Conservation (phyloP, 805 yeast genomes). For the Hermanozyma aechmeae region DNA sequence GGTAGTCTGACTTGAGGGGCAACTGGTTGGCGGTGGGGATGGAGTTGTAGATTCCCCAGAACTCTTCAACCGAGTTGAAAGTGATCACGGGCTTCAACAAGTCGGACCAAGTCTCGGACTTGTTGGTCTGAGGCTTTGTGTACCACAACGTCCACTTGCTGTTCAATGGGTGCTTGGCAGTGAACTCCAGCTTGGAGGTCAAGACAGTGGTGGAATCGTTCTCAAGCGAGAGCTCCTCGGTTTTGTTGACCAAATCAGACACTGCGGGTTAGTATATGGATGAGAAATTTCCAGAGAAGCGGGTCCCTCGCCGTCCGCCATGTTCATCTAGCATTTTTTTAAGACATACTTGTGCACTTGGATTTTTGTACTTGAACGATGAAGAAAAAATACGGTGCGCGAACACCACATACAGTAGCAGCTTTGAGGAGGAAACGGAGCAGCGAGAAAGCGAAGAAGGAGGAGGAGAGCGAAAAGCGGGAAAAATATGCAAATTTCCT, state of each 20-base stretch:
- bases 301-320: no score
- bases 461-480: no score
- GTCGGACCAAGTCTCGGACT: slow-evolving; percentile 83
- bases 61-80: slow-evolving; percentile 92
- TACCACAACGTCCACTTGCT: slow-evolving; percentile 96
- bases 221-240: slow-evolving; percentile 35
- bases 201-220: slow-evolving; percentile 42
- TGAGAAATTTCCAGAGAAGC: no score
- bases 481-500: no score
- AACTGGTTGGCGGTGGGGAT: slow-evolving; percentile 87
- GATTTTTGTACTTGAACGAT: no score
- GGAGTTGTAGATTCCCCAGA: slow-evolving; percentile 96
- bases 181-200: slow-evolving; percentile 53
- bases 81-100: slow-evolving; percentile 87
- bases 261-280: no score
- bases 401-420: no score
- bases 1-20: slow-evolving; percentile 90
- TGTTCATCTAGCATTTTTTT: no score
- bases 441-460: no score
- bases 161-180: slow-evolving; percentile 81
- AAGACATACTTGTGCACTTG: no score
- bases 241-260: slow-evolving; percentile 30
- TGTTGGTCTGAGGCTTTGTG: slow-evolving; percentile 81
- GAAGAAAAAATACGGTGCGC: no score
- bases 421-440: no score